Evolutionary conservation across 2,329 filamentous ascomycete species (phyloP).

Genomic region (Paracoccidioides brasiliensis): DNA sequence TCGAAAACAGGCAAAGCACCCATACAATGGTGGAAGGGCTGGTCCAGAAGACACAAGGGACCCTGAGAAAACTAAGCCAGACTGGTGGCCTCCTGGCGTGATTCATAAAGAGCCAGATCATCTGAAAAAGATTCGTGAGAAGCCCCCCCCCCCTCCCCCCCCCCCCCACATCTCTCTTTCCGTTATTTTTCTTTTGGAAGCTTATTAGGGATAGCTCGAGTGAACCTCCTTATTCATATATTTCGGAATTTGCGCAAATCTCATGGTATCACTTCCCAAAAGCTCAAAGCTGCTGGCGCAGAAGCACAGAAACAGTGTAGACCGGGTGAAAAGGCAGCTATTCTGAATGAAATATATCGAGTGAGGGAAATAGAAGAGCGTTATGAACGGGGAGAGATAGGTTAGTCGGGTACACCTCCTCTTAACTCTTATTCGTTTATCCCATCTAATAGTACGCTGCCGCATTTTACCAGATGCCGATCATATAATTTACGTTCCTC

Average conservation of each 20-base stretch:
- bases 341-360: constrained; percentile 30
- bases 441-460: neutral
- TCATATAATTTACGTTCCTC: constrained; percentile 26
- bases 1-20: constrained; percentile 35
- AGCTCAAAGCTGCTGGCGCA: constrained; percentile 28
- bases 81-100: constrained; percentile 33
- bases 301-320: constrained; percentile 27
- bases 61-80: constrained; percentile 33
- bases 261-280: constrained; percentile 24
- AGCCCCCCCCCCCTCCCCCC: neutral
- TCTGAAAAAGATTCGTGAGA: constrained; percentile 34
- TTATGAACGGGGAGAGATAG: constrained; percentile 29
- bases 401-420: constrained; percentile 15
- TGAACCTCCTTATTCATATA: constrained; percentile 29
- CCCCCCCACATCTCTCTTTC: neutral
- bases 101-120: constrained; percentile 39
- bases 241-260: constrained; percentile 24
- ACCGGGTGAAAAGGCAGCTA: constrained; percentile 22
- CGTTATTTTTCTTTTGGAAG: neutral
- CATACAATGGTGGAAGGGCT: constrained; percentile 36
- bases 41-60: constrained; percentile 28
- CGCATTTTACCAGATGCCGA: constrained; percentile 17
- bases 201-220: constrained; percentile 17
- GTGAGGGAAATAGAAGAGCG: constrained; percentile 30
- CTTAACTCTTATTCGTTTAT: neutral